Evolutionary conservation across 2,329 filamentous ascomycete genomes (phyloP), one percentile per base, ranked within the genome.

Genomic region (Fusarium sp.): DNA sequence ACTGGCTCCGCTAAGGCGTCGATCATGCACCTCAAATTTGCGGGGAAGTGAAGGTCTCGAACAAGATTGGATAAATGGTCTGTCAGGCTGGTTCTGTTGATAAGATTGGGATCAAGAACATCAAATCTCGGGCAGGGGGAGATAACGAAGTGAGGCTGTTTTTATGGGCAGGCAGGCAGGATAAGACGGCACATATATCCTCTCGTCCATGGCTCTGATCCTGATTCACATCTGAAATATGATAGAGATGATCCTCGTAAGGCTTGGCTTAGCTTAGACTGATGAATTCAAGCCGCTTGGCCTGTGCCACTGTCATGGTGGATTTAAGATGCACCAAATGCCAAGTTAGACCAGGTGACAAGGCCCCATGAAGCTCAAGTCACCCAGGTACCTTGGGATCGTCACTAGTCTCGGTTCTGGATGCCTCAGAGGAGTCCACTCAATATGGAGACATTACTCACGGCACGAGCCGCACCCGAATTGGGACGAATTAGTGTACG

Each of bases 391-490:
- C 27, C 34, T 13, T 53, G 18, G 18, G 37, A 25, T 41, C 34
- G 8, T 6, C n/a, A 11, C 37, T 53, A 53, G 34, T 53, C 13
- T 47, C 18, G 28, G 18, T 28, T 28, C 8, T 25, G 18, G 34
- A 37, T 37, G 34, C 34, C 18, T n/a, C 34, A 37, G 34, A 18
- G 34, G n/a, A 30, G 16, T 6, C 32, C 25, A 50, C 21, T 46
- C 16, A 16, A 32, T 63, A 25, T 49, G 59, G 37, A 32, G 49
- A 57, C 30, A 46, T 41, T 46, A 41, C 25, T 41, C 16, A 58
- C 63, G 61, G 63, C 42, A 54, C 47, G 62, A 65, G 54, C 62
- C 62, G 62, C 12, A 23, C 14, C 41, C 28, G 14, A 43, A 23
- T 41, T 30, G 23, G 37, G 10, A 42, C 27, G 49, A 20, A 53